phyloP scores from a whole-genome alignment of 2,329 filamentous ascomycete species.

The Venturia effusa region DNA sequence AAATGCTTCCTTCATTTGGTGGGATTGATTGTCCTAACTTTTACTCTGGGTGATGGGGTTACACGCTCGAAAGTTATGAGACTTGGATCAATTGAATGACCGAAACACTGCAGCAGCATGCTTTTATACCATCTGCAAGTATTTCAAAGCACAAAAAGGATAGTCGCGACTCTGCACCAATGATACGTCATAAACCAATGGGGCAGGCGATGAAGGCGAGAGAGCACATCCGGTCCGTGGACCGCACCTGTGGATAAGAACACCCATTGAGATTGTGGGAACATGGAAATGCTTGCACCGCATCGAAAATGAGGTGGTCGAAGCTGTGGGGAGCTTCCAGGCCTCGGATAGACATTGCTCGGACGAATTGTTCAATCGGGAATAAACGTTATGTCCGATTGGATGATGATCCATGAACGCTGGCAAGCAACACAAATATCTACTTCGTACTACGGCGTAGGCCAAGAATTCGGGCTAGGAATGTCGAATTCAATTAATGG shows the following conservation, averaged over 20 bases:
- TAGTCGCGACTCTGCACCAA: background rate
- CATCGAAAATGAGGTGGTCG: constrained; percentile 1
- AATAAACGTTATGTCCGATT: background rate
- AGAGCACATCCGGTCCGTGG: background rate
- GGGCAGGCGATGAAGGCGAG: background rate
- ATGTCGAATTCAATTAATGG: background rate
- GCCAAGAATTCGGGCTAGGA: background rate
- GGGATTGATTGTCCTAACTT: background rate
- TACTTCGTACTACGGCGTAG: background rate
- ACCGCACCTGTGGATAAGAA: background rate
- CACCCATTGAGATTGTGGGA: background rate
- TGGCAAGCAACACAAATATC: background rate
- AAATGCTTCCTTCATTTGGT: constrained; percentile 19
- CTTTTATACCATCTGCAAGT: too few relatives aligned
- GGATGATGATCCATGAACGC: background rate
- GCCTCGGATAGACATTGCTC: background rate
- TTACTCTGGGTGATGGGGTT: background rate
- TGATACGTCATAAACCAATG: background rate
- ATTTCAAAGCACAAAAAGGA: background rate
- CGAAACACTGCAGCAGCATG: too few relatives aligned
- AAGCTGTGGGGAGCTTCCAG: background rate
- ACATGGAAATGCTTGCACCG: background rate
- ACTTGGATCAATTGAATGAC: too few relatives aligned
- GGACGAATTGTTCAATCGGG: background rate
- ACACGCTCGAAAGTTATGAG: background rate